Evolutionary conservation across 257 asterid genomes (phyloP), one percentile per base, ranked within the genome.

Genomic region (Solanum chilense): DNA sequence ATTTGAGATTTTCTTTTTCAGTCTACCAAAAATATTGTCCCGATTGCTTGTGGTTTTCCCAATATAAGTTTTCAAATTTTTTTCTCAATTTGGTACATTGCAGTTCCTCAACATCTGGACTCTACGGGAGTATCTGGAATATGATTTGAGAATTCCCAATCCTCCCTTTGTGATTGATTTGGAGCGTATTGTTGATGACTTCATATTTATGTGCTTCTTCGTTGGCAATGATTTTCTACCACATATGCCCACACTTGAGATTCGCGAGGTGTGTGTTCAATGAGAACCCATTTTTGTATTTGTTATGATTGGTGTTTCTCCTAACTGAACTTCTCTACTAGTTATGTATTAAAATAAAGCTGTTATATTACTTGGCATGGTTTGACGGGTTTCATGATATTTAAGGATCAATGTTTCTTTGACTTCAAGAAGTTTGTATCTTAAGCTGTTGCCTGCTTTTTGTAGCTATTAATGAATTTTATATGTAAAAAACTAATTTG

Each of bases 221-320:
- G 88, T 90, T 2, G 98, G 98, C n/a, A 94, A 94, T 56, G 98
- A 94, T 84, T 94, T 93, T 75, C 91, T 94, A 4, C 98, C 97
- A 0, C 95, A 90, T 12, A 90, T 93, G 87, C 97, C 95, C 2
- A 88, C 93, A 47, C 87, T 94, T 10, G 94, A 91, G 85, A 91
- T 93, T 35, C 93, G 91, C 0, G 98, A 93, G 96, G 98, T 94
- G 27, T 82, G 85, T 73, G 52, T 9, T 7, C 58, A 60, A 27
- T 49, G 11, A 47, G 29, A 69, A 66, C 25, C 52, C 27, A 82
- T 21, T 45, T 42, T 49, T 85, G 31, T 74, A 12, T 71, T 76
- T 75, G 71, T 31, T 35, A 25, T 23, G 16, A 37, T 21, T 47
- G 82, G 1, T 7, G 2, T 70, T 85, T 23, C 41, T 16, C 60